A percentile compares a stretch with the other conserved stretches of the same genome.
These are phyloP conservation scores for Botrytis sinoallii DNA, from an alignment of 2,329 filamentous ascomycete genomes.

Conservation along the genomic window DNA sequence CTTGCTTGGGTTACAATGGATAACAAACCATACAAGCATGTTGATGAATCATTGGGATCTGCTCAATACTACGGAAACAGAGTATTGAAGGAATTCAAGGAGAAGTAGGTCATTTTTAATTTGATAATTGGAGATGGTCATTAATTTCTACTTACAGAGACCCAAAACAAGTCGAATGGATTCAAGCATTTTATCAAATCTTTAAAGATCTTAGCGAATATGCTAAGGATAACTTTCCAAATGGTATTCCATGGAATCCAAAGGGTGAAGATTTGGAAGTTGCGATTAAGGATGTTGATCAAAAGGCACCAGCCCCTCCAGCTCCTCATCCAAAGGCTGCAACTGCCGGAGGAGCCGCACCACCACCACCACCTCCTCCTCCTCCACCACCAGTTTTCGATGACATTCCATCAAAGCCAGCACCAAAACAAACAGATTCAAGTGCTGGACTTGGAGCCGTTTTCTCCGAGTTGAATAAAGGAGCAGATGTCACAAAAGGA, in stretches of 20 bases:
- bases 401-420: conserved; percentile 40
- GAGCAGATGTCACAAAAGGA: conserved; percentile 80
- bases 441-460: conserved; percentile 75
- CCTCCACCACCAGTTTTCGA: conserved; percentile 56
- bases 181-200: conserved; percentile 87
- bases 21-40: conserved; percentile 77
- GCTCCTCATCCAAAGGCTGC: conserved; percentile 51
- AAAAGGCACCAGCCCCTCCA: conserved; percentile 53
- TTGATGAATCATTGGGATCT: conserved; percentile 76
- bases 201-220: conserved; percentile 82
- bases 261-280: conserved; percentile 71
- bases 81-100: conserved; percentile 87
- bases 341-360: background rate
- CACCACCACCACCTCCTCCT: conserved; percentile 52
- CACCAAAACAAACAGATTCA: conserved; percentile 47
- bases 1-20: conserved; percentile 89
- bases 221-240: conserved; percentile 76
- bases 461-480: conserved; percentile 88
- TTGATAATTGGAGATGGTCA: background rate
- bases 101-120: conserved; percentile 51
- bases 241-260: conserved; percentile 83
- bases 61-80: conserved; percentile 95
- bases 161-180: conserved; percentile 77
- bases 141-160: conserved; percentile 52
- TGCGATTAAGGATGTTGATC: conserved; percentile 57